Conservation (phyloP, 176 grass and related monocot species). For the Aechmea fasciata region DNA sequence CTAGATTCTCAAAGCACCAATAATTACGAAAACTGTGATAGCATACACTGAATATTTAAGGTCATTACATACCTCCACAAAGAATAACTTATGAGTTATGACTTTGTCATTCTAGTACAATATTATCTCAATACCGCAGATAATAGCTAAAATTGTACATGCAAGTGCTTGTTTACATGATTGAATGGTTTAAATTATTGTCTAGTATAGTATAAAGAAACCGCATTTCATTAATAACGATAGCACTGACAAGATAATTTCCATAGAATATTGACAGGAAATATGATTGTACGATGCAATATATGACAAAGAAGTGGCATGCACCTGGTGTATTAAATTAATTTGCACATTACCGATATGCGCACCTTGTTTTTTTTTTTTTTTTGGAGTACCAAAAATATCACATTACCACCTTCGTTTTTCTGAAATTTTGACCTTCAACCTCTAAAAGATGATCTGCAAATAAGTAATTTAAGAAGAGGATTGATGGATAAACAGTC, state of each 20-base stretch:
- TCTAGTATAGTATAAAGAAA: not conserved
- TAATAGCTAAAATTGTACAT: not conserved
- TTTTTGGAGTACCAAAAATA: too few species aligned
- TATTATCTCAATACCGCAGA: not conserved
- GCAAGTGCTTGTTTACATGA: not conserved
- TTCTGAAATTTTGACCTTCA: not conserved
- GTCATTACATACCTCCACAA: not conserved
- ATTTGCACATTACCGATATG: too few species aligned
- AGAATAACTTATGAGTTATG: not conserved
- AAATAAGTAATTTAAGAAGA: not conserved
- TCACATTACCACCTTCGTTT: too few species aligned
- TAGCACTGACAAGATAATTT: not conserved
- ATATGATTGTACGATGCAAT: not conserved
- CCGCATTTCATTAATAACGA: not conserved
- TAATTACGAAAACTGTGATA: not conserved
- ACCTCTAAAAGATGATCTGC: not conserved
- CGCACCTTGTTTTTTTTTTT: too few species aligned
- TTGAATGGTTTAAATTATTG: not conserved
- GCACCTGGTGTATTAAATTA: too few species aligned
- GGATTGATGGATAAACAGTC: not conserved
- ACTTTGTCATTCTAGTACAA: not conserved
- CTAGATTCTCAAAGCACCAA: conserved; percentile 1
- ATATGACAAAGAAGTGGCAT: not conserved
- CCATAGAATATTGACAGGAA: not conserved
- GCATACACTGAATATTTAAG: not conserved